Evolutionary conservation across 306 rosid species (phyloP).

Genomic region (Herpetospermum pedunculosum): DNA sequence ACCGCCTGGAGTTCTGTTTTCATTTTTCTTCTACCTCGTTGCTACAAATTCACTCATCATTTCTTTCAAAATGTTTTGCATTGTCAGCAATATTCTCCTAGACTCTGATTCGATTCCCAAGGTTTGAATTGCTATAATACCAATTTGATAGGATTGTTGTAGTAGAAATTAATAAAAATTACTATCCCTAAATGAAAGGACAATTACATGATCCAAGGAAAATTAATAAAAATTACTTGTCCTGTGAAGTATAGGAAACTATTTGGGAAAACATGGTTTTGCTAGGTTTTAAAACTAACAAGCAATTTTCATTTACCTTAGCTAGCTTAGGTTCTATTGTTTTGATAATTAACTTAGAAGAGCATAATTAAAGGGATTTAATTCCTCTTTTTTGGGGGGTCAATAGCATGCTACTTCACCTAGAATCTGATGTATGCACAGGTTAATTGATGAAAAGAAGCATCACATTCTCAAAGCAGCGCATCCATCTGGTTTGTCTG

Average conservation of each 20-base stretch:
- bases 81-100: neutral
- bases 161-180: neutral
- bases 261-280: neutral
- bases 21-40: neutral
- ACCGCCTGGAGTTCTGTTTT: no score
- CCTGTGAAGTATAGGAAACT: neutral
- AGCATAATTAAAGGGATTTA: neutral
- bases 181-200: neutral
- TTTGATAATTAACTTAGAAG: neutral
- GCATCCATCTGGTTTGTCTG: constrained; percentile 97
- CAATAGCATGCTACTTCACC: neutral
- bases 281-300: neutral
- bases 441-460: constrained; percentile 67
- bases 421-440: constrained; percentile 11
- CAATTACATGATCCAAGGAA: neutral
- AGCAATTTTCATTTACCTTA: neutral
- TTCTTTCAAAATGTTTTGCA: neutral
- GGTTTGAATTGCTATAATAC: neutral
- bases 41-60: neutral
- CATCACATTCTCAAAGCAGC: constrained; percentile 88
- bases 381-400: neutral
- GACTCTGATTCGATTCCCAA: neutral
- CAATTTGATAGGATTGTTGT: neutral
- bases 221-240: no score
- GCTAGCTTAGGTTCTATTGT: neutral